Evolutionary conservation across 2,329 filamentous ascomycete species (phyloP), one percentile per base, ranked within the genome.

Genomic region (Fusarium camptoceras): DNA sequence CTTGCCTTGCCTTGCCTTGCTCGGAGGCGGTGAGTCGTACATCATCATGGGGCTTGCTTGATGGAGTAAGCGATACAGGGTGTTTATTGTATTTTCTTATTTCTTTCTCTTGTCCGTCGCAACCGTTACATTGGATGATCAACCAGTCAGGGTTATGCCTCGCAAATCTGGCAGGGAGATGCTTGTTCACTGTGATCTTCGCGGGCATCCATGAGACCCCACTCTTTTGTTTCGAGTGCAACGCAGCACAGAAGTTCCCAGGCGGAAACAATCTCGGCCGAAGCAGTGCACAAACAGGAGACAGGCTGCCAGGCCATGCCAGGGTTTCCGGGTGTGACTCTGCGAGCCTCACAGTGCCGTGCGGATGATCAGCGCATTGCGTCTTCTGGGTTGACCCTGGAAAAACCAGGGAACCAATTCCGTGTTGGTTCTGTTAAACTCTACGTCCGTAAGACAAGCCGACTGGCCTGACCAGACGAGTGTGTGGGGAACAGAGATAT

Each of bases 161-260:
- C 68, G 58, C 68, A 54, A 71, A 70, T 71, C 67, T 66, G 65
- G 41, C 56, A 58, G 55, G 68, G 42, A 64, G 43, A 27, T 60
- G 50, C 68, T n/a, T 47, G 68, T 46, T 24, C 53, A 24, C 43
- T 30, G 57, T 57, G 68, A 70, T 70, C 63, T 68, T 59, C 60
- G 24, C 68, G 64, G 53, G 55, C 50, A 65, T 71, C 34, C n/a
- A 68, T 53, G 57, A 49, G 41, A 49, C 43, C 67, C 70, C 50
- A 59, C 48, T 42, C 24, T 54, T 55, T 64, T 48, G 60, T 64
- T 64, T 64, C 59, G 25, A 34, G 64, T 55, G 49, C 34, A 63
- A 58, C 54, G 28, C 59, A 42, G 28, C 57, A 55, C 42, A 53
- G 41, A 67, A 51, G 49, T 47, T 54, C 20, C 15, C 27, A 46